Evolutionary conservation across 2,329 filamentous ascomycete genomes (phyloP), one percentile per base, ranked within the genome.

Genomic region (Diaporthe longicolla): DNA sequence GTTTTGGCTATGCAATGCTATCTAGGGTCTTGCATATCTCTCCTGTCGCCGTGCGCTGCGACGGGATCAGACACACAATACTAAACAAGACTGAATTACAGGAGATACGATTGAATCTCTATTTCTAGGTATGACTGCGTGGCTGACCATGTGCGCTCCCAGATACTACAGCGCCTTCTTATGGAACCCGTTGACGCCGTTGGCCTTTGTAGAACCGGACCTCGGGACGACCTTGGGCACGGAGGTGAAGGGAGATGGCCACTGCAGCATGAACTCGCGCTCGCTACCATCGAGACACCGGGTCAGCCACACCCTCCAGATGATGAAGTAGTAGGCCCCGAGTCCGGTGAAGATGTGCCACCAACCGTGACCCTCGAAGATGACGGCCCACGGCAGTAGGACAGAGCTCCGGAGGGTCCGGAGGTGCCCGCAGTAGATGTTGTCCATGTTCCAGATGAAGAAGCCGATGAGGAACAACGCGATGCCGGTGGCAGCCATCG

Each of bases 261-360:
- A 97, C 69, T 89, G 79, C 72, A 97, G 84, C 78, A 89, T 86
- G 79, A 91, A 97, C 79, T 95, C 90, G 55, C 93, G 89, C 79
- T 94, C 93, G 59, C 88, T 88, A 4, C 91, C 90, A 76, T 95
- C 94, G 66, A 97, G 84, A 78, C 93, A 95, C 76, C 93, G 91
- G 54, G 94, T 90, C 24, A 97, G 87, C 92, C 94, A 96, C 35
- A 95, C 91, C 4, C 94, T 93, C 94, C 94, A 97, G 19, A 91
- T 86, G 77, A 97, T 94, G 81, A 96, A 95, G 80, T 93, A 93
- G 82, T 97, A 97, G 21, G 94, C 94, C 81, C 94, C 94, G 48
- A 92, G 86, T 17, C 94, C 94, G 0, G 94, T 97, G 88, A 96
- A 92, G 50, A 96, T 80, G 83, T 96, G 94, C 93, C 93, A 89